phyloP scores from a whole-genome alignment of 2,329 filamentous ascomycete genomes.

The Exophiala alcalophila region DNA sequence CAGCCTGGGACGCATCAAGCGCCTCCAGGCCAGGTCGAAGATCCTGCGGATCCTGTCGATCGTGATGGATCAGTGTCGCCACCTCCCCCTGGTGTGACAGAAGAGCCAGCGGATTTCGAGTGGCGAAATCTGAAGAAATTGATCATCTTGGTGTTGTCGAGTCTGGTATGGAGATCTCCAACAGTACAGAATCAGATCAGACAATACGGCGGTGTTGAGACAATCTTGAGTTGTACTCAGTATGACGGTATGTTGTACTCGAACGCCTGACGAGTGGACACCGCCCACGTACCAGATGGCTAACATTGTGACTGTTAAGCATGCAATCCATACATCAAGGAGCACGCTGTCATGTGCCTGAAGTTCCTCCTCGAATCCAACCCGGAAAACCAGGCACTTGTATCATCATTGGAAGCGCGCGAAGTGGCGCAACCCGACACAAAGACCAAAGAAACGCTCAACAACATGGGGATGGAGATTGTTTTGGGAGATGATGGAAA shows the following conservation, averaged over 20 bases:
- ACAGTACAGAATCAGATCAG: conserved; percentile 86
- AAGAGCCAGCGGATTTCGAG: conserved; percentile 65
- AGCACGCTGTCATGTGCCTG: conserved; percentile 84
- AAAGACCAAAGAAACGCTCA: conserved; percentile 40
- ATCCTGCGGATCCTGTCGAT: too few species aligned
- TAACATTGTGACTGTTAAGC: conserved; percentile 8
- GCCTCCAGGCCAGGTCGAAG: too few species aligned
- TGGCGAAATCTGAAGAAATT: conserved; percentile 88
- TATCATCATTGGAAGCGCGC: conserved; percentile 47
- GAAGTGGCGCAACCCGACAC: conserved; percentile 39
- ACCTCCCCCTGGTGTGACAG: conserved; percentile 50
- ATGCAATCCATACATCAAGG: conserved; percentile 82
- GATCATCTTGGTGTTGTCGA: conserved; percentile 84
- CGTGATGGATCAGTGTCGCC: too few species aligned
- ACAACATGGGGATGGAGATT: conserved; percentile 44
- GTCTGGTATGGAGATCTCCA: conserved; percentile 80
- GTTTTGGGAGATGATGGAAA: conserved; percentile 44
- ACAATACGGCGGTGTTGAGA: conserved; percentile 78
- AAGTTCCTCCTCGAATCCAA: conserved; percentile 63
- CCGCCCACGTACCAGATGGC: background rate
- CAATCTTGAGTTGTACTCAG: conserved; percentile 81
- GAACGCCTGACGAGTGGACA: background rate
- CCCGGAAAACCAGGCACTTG: conserved; percentile 53
- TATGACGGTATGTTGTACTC: conserved; percentile 76
- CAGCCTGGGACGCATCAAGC: too few species aligned